A percentile compares a stretch with the other conserved stretches of the same genome.
Conservation (phyloP, 148 eudicot genomes). For the Rhododendron henanense region DNA sequence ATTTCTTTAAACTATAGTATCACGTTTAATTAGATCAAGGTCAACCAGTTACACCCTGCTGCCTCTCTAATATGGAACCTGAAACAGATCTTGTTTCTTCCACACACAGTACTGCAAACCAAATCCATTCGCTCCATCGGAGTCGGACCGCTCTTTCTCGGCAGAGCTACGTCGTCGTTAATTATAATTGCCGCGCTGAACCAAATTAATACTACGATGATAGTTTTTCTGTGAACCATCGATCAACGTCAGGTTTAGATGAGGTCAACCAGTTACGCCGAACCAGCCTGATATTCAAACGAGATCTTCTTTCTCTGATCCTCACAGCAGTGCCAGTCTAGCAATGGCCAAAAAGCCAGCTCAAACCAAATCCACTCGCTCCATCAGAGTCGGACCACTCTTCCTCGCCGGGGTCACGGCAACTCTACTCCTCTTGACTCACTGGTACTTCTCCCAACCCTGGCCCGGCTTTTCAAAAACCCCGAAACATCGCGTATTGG, state of each 20-base stretch:
- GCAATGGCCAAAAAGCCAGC: not conserved
- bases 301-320: not conserved
- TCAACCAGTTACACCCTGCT: not conserved
- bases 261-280: no score
- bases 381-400: not conserved
- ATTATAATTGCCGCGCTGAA: no score
- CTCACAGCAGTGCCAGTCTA: not conserved
- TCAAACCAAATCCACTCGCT: not conserved
- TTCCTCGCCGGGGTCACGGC: not conserved
- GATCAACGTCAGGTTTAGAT: no score
- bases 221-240: no score
- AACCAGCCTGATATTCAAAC: no score
- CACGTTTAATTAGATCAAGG: not conserved
- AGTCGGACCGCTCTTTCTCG: no score
- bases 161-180: no score
- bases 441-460: not conserved
- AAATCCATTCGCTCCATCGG: not conserved
- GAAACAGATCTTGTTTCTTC: not conserved
- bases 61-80: not conserved
- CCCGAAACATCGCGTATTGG: not conserved
- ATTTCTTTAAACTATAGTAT: not conserved
- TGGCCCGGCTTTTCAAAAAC: not conserved
- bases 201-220: no score
- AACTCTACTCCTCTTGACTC: not conserved
- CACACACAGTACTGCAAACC: not conserved